Evolutionary conservation across 495 filamentous ascomycete genomes (phyloP), one percentile per base, ranked within the genome.

Genomic region (Penicillium longicatenatum): DNA sequence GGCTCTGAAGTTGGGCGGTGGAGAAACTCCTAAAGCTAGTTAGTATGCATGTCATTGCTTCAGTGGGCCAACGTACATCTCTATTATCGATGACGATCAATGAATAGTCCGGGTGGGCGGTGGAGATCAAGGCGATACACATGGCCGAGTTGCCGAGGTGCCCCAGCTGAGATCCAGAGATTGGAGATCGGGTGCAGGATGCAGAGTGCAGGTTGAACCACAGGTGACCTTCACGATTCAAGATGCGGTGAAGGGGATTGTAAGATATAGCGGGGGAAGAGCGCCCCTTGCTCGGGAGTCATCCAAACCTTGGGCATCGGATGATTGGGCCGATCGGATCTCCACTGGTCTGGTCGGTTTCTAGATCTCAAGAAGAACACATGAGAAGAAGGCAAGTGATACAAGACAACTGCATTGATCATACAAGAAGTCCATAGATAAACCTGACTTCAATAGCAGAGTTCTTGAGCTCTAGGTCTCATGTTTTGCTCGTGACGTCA

Each of bases 121-220:
- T 97, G 37, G 95, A 92, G 45, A 96, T 70, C 29, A 98, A 78
- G 45, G 88, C 89, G 72, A 98, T 98, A 71, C 95, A 98, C 94
- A 98, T 98, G 26, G 39, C 59, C 21, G 41, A 50, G 44, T 30
- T 57, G 35, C 53, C 52, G 54, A 62, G 47, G 50, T 17, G n/a
- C 17, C 22, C 8, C n/a, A 50, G 35, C 14, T 52, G 50, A 9
- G 19, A 8, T 30, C 41, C 39, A 22, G 39, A 35, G 24, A 24
- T 41, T 45, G 30, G 30, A 37, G 30, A 19, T 20, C 16, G 8
- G 17, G 2, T 22, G 39, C 30, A 51, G 8, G 17, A 7, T 22
- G 39, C 30, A 51, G 21, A 19, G 19, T 51, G 19, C 30, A 41
- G 44, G 31, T 37, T 12, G 16, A 4, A 39, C 37, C 30, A 31